Percentiles rank a stretch among this genome's conserved stretches.
Conservation (phyloP, 2,329 filamentous ascomycete genomes). For the Aspergillus sergii region DNA sequence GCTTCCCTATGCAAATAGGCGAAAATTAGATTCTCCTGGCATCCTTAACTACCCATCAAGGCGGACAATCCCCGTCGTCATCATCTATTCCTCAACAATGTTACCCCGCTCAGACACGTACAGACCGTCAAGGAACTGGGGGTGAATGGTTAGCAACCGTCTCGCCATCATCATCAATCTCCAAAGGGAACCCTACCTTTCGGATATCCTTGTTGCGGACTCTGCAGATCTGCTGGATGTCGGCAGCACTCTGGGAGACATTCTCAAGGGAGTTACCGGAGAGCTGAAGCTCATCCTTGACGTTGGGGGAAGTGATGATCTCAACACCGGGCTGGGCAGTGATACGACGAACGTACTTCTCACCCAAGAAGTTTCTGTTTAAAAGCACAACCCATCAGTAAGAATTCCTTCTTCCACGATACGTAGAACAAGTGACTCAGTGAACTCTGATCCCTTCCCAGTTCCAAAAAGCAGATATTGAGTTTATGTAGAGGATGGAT, state of each 20-base stretch:
- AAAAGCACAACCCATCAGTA: conserved; percentile 35
- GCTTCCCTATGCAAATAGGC: conserved; percentile 45
- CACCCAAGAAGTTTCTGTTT: conserved; percentile 89
- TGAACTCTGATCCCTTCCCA: background rate
- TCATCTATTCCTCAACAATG: conserved; percentile 67
- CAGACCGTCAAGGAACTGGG: conserved; percentile 97
- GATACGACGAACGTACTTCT: conserved; percentile 97
- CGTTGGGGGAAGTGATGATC: conserved; percentile 83
- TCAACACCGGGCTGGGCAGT: conserved; percentile 88
- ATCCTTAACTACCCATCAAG: conserved; percentile 38
- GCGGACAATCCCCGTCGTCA: conserved; percentile 32
- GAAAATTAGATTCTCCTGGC: conserved; percentile 43
- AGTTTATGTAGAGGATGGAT: background rate
- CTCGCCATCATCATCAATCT: background rate
- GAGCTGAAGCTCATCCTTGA: conserved; percentile 97
- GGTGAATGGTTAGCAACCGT: background rate
- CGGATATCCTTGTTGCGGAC: conserved; percentile 99
- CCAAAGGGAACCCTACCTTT: conserved; percentile 65
- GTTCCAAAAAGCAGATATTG: background rate
- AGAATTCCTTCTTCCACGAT: background rate
- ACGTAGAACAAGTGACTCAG: background rate
- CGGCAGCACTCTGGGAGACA: conserved; percentile 96
- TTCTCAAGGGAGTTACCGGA: conserved; percentile 93
- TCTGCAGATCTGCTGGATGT: conserved; percentile 99
- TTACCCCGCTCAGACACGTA: conserved; percentile 99